Evolutionary conservation across 495 filamentous ascomycete species (phyloP), one percentile per base, ranked within the genome.

Genomic region (Talaromyces adpressus): DNA sequence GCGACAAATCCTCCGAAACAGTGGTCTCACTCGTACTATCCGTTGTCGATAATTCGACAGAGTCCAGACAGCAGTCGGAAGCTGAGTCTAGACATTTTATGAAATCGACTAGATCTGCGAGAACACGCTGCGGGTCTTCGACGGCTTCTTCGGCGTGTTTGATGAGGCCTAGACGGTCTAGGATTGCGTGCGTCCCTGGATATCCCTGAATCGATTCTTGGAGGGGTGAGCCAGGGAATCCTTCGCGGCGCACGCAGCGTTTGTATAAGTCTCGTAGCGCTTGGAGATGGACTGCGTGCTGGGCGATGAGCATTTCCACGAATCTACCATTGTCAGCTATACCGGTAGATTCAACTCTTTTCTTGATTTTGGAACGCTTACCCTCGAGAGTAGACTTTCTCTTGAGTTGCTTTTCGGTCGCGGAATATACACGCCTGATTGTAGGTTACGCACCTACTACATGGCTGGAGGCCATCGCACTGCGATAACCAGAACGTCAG

Each of bases 381-480:
- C 78, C 78, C 78, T 66, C 77, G 69, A 36, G 78, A 81, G 62
- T 81, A 81, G 6, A 81, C 76, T 63, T 79, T 81, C 7, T 77
- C 77, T 59, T 79, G 78, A 0, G 77, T 79, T 7, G 78, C 76
- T 59, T 81, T 81, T 62, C 77, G 71, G 62, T 81, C 78, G 4
- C 78, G 75, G 64, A 81, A 81, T 9, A 81, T 70, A 65, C 78
- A 81, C 20, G 76, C 75, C 41, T 79, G 78, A 60, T 81, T 81
- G 64, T 79, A 78, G 49, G 77, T 72, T 9, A 76, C 77, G 63
- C 78, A 81, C 32, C 78, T 77, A 63, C 77, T 79, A 68, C 78
- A 81, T 36, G 78, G 78, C 56, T 81, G 78, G 57, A 78, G 79
- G 39, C 78, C 78, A 71, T 81, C 78, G 65, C 78, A 81, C 78